Percentiles rank a stretch among this genome's conserved stretches.
phyloP scores from a whole-genome alignment of 2,329 filamentous ascomycete genomes.

The Aspergillus intermedius region DNA sequence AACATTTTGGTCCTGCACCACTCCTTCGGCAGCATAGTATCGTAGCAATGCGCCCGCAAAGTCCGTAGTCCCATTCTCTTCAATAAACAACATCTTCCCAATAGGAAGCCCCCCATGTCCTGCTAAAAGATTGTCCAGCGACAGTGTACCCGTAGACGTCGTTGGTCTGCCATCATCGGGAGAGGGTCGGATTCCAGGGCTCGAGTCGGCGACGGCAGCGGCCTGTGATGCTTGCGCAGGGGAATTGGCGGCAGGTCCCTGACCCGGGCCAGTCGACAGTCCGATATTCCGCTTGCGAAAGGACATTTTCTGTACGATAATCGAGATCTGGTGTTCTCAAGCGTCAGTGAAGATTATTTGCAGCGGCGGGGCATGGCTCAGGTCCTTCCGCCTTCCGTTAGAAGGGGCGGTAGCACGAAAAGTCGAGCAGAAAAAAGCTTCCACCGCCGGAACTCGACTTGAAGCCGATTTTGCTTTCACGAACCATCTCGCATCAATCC shows the following conservation, averaged over 20 bases:
- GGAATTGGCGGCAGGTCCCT: constrained; percentile 24
- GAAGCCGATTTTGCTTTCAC: neutral
- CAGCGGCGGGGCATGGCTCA: constrained; percentile 17
- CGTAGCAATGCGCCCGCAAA: constrained; percentile 77
- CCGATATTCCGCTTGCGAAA: constrained; percentile 63
- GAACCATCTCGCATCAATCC: too few species aligned
- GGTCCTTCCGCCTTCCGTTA: constrained; percentile 1
- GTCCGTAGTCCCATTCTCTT: constrained; percentile 89
- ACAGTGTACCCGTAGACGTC: constrained; percentile 84
- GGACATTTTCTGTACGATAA: constrained; percentile 44
- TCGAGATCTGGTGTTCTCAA: neutral
- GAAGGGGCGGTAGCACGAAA: constrained; percentile 21
- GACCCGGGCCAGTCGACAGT: constrained; percentile 39
- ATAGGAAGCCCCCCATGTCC: constrained; percentile 80
- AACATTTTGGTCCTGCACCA: constrained; percentile 82
- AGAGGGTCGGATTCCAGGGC: constrained; percentile 67
- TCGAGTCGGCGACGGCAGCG: constrained; percentile 23
- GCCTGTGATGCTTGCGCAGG: constrained; percentile 19
- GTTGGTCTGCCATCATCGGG: constrained; percentile 80
- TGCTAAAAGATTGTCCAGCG: constrained; percentile 75
- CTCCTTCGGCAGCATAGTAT: constrained; percentile 88
- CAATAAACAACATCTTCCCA: constrained; percentile 71
- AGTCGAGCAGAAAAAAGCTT: constrained; percentile 18
- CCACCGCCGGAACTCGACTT: neutral
- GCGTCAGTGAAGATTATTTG: neutral